Evolutionary conservation across 768 basidiomycete species (phyloP).

Genomic region (Boletellus ananas): DNA sequence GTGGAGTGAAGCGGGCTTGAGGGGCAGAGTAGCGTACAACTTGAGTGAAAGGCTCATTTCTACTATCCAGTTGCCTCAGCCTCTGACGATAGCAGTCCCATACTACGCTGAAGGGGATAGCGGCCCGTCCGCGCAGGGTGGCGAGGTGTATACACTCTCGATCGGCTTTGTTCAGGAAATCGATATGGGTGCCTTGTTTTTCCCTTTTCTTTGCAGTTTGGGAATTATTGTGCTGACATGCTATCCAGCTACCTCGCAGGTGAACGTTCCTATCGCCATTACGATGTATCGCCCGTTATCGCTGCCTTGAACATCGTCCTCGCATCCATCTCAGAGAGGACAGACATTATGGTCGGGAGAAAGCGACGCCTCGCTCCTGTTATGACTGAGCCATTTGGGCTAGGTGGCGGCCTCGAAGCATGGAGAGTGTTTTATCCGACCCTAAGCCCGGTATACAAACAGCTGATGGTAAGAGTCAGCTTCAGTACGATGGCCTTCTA

Average conservation of each 20-base stretch:
- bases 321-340: neutral
- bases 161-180: neutral
- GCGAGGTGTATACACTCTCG: neutral
- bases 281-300: neutral
- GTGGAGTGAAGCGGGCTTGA: constrained; percentile 36
- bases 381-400: neutral
- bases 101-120: neutral
- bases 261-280: neutral
- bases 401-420: neutral
- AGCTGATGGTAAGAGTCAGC: neutral
- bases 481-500: neutral
- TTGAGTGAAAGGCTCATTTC: constrained; percentile 38
- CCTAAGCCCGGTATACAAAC: neutral
- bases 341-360: neutral
- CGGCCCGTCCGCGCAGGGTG: neutral
- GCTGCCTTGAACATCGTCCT: neutral
- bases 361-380: neutral
- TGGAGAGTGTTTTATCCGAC: neutral
- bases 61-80: constrained; percentile 10
- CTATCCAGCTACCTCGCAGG: neutral
- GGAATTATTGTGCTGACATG: neutral
- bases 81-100: neutral
- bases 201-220: neutral
- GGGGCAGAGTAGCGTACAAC: constrained; percentile 40
- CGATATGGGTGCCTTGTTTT: neutral